Evolutionary conservation across 306 rosid species (phyloP).

Genomic region (Leucaena leucocephala): DNA sequence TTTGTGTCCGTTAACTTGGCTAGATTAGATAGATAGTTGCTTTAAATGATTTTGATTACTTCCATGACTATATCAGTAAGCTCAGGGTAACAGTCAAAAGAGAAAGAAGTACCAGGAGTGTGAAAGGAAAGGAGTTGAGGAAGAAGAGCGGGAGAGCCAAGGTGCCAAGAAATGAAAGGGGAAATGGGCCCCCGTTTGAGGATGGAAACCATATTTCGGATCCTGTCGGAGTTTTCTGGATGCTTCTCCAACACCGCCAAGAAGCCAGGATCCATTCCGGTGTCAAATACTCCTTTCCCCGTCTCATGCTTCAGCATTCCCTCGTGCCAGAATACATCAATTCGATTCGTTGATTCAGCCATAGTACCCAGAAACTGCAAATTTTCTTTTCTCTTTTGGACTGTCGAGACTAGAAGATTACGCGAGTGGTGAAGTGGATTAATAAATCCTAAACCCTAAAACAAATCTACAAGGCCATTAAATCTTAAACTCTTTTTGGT

Average conservation of each 20-base stretch:
- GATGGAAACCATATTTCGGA: constrained; percentile 79
- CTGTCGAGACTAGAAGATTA: too few relatives aligned
- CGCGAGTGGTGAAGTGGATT: too few relatives aligned
- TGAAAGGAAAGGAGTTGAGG: constrained; percentile 69
- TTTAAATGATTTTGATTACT: neutral
- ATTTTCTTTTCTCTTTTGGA: too few relatives aligned
- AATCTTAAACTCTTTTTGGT: too few relatives aligned
- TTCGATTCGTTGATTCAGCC: constrained; percentile 2
- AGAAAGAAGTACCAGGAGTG: constrained; percentile 63
- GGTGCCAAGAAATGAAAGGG: constrained; percentile 65
- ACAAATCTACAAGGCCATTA: too few relatives aligned
- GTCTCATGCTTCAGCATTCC: constrained; percentile 78
- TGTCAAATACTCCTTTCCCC: constrained; percentile 73
- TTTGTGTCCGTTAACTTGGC: neutral
- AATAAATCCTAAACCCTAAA: too few relatives aligned
- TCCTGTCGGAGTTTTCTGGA: constrained; percentile 86
- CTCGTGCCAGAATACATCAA: constrained; percentile 74
- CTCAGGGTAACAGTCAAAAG: neutral
- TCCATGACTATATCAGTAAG: neutral
- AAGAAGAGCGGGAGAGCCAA: constrained; percentile 56
- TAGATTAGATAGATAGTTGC: neutral
- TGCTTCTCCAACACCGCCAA: constrained; percentile 84
- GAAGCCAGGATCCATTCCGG: constrained; percentile 73
- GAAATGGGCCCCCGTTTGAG: constrained; percentile 81
- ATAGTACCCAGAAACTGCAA: neutral